Evolutionary conservation across 2,329 filamentous ascomycete genomes (phyloP), one percentile per base, ranked within the genome.

Genomic region (Fusarium continuum): DNA sequence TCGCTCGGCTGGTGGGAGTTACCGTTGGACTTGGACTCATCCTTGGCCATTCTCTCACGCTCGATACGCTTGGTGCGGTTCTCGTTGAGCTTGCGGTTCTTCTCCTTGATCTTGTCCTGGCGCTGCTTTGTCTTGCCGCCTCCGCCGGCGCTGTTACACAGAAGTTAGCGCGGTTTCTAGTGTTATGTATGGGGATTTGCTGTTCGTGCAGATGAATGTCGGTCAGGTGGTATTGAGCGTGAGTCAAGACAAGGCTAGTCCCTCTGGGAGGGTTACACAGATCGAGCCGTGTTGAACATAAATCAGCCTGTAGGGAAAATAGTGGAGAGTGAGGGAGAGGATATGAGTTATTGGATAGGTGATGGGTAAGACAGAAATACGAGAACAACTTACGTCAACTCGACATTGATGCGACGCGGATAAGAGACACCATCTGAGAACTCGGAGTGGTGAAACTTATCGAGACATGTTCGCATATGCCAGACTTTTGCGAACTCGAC

Each of bases 401-500:
- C 94, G 22, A 97, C 91, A 74, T 97, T 97, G 71, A 98, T 96
- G 77, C 89, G 91, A 69, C 94, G 83, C 46, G 88, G 79, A 14
- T 80, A 74, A 35, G 78, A 81, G 14, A 77, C 61, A 63, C 81
- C 79, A 76, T 88, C 81, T 74, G 82, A 77, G 74, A 97, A 96
- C 64, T 84, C 83, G 57, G 87, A 90, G 79, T 97, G 93, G 78
- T 98, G 93, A 78, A 94, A 94, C 64, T 92, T 87, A 77, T 93
- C 91, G 59, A 98, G 83, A 73, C 92, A 96, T 26, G 92, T 95
- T 82, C 96, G 91, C 92, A 97, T 96, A 73, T 90, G 87, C 77
- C 93, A 91, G 78, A 89, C 96, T 67, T 88, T 85, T 64, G 88
- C 88, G 74, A 97, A 98, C 77, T 98, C 94, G 69, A 98, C 82